These are phyloP conservation scores for Fusarium succisae DNA, from an alignment of 2,329 filamentous ascomycete species.

Conservation along the genomic window DNA sequence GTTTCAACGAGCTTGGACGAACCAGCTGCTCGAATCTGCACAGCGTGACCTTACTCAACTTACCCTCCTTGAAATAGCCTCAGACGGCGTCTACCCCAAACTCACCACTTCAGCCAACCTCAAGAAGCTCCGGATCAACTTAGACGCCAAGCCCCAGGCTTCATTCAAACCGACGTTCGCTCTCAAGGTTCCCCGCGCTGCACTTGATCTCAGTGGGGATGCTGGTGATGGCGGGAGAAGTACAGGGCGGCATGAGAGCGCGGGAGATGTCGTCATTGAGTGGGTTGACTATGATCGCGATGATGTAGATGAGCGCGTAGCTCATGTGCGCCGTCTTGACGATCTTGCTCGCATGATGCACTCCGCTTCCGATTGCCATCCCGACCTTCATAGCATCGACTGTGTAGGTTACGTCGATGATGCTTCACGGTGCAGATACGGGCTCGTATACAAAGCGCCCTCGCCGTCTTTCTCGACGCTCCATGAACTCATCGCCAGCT, in stretches of 20 bases:
- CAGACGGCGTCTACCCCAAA: constrained; percentile 53
- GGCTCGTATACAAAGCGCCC: constrained; percentile 55
- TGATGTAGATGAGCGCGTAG: constrained; percentile 53
- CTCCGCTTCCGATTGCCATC: constrained; percentile 55
- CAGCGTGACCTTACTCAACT: constrained; percentile 54
- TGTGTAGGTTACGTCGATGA: constrained; percentile 60
- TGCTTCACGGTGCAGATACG: constrained; percentile 50
- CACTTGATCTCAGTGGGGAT: constrained; percentile 40
- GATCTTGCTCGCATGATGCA: constrained; percentile 59
- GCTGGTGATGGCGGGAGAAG: constrained; percentile 35
- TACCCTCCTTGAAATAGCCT: constrained; percentile 53
- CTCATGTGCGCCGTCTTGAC: constrained; percentile 56
- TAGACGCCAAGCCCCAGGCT: constrained; percentile 52
- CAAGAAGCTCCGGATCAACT: constrained; percentile 58
- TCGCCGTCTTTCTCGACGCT: constrained; percentile 50
- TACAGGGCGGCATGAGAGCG: constrained; percentile 47
- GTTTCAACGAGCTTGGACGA: constrained; percentile 57
- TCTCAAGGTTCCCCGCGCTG: constrained; percentile 50
- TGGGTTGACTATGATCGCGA: constrained; percentile 58
- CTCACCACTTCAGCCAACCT: constrained; percentile 55
- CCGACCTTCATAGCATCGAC: constrained; percentile 58
- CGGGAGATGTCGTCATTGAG: constrained; percentile 53
- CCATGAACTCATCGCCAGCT: constrained; percentile 50
- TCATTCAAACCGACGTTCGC: constrained; percentile 55
- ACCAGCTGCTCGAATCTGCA: constrained; percentile 57